A percentile compares a stretch with the other conserved stretches of the same genome.
Evolutionary conservation across 805 yeast species (phyloP).

Genomic region (Candida sonorensis): DNA sequence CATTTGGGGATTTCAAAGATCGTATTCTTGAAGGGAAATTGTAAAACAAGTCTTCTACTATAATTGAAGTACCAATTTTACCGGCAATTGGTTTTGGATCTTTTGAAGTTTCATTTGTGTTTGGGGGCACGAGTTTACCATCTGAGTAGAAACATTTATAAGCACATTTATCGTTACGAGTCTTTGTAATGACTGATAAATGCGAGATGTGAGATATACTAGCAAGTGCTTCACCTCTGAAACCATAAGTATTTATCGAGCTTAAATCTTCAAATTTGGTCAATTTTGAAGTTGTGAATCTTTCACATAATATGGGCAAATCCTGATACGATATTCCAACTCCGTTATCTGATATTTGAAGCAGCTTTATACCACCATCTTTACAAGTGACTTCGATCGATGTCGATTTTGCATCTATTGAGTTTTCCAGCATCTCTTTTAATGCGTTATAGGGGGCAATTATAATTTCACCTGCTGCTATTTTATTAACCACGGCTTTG

Average conservation of each 20-base stretch:
- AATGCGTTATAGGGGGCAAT: conserved; percentile 91
- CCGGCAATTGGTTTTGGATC: conserved; percentile 80
- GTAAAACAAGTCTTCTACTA: conserved; percentile 84
- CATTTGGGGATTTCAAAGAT: conserved; percentile 57
- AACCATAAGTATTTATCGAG: conserved; percentile 76
- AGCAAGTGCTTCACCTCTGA: conserved; percentile 95
- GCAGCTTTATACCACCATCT: conserved; percentile 84
- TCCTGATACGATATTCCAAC: conserved; percentile 71
- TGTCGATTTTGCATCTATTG: conserved; percentile 79
- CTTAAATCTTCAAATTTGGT: conserved; percentile 66
- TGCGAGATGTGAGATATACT: conserved; percentile 88
- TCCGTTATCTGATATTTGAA: conserved; percentile 90
- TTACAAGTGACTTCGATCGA: conserved; percentile 72
- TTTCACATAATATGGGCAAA: conserved; percentile 70
- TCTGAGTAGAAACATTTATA: conserved; percentile 61
- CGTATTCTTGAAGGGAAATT: conserved; percentile 75
- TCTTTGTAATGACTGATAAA: conserved; percentile 72
- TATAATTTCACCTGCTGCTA: conserved; percentile 97
- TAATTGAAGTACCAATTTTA: conserved; percentile 73
- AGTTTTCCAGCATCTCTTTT: conserved; percentile 87
- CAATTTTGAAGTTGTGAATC: conserved; percentile 90
- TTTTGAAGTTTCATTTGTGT: conserved; percentile 25
- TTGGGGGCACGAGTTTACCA: conserved; percentile 51
- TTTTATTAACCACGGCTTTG: conserved; percentile 69
- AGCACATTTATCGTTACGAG: conserved; percentile 54